Base-by-base conservation (phyloP, 169 alveolate genomes). In the Plasmodium cynomolgi region DNA sequence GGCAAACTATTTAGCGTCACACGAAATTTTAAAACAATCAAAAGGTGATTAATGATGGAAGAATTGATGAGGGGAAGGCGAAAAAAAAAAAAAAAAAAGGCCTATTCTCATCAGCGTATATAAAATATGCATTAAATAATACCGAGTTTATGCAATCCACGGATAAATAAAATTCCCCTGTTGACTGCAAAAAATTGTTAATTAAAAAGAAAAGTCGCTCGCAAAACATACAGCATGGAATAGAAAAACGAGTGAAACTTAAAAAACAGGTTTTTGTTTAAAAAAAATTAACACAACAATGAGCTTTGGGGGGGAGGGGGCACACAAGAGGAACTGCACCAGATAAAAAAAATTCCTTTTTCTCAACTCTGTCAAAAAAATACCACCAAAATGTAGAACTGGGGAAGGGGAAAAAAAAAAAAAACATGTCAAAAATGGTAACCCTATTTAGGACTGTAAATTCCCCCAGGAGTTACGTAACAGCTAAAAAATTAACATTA, bases 371-470 rank as follows among this genome's bases (percentile, higher is more conserved):
- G 23, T 50, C 62, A 50, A 50, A 47, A 47, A 68, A 68, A 68
- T 68, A 68, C 31, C 77, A 68, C 77, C 77, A 68, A 68, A 68
- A 68, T 68, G 37, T 68, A 68, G 77, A 68, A 68, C 39, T 68
- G 41, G 37, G 20, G n/a, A 68, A 68, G 31, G 77, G 77, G 1
- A 20, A 62, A 20, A 62, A 8, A 20, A 68, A 62, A 9, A 68
- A 29, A 68, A 68, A 23, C 11, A 68, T 26, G 20, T 15, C 77
- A 68, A 33, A 68, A 26, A 68, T 68, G 77, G n/a, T 26, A 68
- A 68, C 34, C 77, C 37, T 68, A 11, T 68, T 68, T 68, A 3
- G 77, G n/a, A 68, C 41, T 8, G 37, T 20, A 29, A 68, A 29
- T 1, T 8, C 15, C 37, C 41, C 31, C 39, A 68, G 37, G 20